These are phyloP conservation scores for Cystobasidium sp. DNA, from an alignment of 1,284 basidiomycete species.

Conservation along the genomic window DNA sequence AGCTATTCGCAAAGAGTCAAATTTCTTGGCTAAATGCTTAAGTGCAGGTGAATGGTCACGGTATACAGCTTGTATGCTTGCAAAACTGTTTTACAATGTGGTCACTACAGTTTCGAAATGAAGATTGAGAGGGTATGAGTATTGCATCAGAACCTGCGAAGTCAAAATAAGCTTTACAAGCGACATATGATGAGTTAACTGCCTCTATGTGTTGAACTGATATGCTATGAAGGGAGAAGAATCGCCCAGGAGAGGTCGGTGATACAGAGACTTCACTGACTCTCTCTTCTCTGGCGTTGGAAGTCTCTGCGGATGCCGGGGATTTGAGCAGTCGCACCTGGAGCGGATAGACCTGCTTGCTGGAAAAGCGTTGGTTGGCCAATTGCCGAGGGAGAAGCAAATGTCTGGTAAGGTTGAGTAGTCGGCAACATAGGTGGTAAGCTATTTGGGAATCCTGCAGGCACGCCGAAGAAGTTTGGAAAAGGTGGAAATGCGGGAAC, in stretches of 20 bases:
- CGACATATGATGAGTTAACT: background rate
- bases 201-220: background rate
- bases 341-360: background rate
- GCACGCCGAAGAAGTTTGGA: constrained; percentile 18
- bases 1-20: too few species aligned
- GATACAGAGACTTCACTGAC: background rate
- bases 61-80: too few species aligned
- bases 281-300: background rate
- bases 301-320: background rate
- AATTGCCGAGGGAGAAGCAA: background rate
- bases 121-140: background rate
- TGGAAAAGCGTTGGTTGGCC: background rate
- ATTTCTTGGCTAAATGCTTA: too few species aligned
- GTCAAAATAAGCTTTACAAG: background rate
- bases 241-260: too few species aligned
- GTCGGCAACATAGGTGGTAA: background rate
- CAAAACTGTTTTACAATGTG: too few species aligned
- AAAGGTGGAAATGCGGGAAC: constrained; percentile 3
- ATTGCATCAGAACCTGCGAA: too few species aligned
- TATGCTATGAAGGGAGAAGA: too few species aligned
- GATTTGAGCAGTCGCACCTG: background rate
- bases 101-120: background rate
- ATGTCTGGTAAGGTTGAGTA: background rate
- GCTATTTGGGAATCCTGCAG: background rate
- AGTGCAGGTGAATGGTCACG: too few species aligned